Percentiles rank a stretch among this genome's conserved stretches.
phyloP scores from a whole-genome alignment of 2,329 filamentous ascomycete species.

The Magnaporthiopsis incrustans region DNA sequence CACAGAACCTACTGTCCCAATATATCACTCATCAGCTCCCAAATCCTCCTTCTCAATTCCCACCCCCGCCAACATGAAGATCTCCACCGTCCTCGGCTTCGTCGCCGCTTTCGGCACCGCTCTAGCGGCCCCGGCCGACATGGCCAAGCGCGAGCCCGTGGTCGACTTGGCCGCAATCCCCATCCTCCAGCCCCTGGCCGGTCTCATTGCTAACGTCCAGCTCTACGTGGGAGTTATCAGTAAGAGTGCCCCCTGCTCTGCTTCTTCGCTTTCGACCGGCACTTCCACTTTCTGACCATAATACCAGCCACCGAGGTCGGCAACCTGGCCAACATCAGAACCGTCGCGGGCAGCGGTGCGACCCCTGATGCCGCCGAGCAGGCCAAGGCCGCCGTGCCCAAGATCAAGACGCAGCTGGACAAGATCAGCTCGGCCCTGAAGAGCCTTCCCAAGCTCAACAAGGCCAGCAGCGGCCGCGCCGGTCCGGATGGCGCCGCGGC shows the following conservation, averaged over 20 bases:
- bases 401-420: not conserved
- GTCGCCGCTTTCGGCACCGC: slow-evolving; percentile 1
- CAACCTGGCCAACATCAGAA: no score
- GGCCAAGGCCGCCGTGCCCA: not conserved
- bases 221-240: no score
- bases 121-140: not conserved
- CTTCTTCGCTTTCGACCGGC: no score
- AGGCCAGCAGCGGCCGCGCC: not conserved
- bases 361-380: not conserved
- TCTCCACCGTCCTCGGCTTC: not conserved
- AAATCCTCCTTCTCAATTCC: no score
- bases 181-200: not conserved
- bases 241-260: no score
- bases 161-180: not conserved
- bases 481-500: no score
- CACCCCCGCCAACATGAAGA: not conserved
- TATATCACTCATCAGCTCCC: no score
- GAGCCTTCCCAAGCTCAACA: not conserved
- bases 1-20: no score
- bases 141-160: not conserved
- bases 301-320: no score
- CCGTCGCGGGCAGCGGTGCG: not conserved
- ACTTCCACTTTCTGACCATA: no score
- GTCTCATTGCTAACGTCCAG: not conserved
- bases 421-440: not conserved